Evolutionary conservation across 371 early-diverging fungal species (phyloP), one percentile per base, ranked within the genome.

Genomic region (Massospora cicadina): DNA sequence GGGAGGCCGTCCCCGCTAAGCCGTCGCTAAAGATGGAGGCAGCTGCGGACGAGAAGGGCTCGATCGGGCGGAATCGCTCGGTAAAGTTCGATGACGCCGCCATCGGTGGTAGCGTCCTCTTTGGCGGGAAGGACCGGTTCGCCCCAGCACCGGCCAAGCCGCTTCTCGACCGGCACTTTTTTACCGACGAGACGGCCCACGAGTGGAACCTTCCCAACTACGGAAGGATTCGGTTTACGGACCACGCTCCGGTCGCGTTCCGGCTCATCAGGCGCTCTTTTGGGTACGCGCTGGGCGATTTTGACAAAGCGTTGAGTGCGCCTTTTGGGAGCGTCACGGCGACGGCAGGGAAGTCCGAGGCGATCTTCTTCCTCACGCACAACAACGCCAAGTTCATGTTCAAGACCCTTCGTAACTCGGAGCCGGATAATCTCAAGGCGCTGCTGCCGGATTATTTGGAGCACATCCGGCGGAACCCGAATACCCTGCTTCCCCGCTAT

Each of bases 401-500:
- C 66, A 81, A 81, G 67, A 77, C 81, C 0, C 72, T 81, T 0
- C 70, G 81, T 7, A 77, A 77, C 1, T 54, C 76, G 0, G 81
- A 81, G 63, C 76, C 74, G 0, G 79, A 79, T 1, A 76, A 76
- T 64, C 64, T 81, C 24, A 71, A 72, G 65, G 54, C 54, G 0
- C 76, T 81, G 28, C 63, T 81, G 30, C 75, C 76, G 0, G 73
- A 73, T 30, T 81, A 79, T 68, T 31, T 79, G 33, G 60, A 70
- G 0, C 73, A 78, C 66, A 69, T 78, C 2, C 64, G 68, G 3
- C 63, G 70, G 57, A 23, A 76, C 63, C 77, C 76, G 1, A 71
- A 73, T 60, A 78, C 81, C 3, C 66, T 81, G 2, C 68, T 81
- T 23, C 81, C 81, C 26, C 71, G 79, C 0, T 81, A 81, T 65